Conservation (phyloP, 495 filamentous ascomycete species). For the Friedmanniomyces simplex region DNA sequence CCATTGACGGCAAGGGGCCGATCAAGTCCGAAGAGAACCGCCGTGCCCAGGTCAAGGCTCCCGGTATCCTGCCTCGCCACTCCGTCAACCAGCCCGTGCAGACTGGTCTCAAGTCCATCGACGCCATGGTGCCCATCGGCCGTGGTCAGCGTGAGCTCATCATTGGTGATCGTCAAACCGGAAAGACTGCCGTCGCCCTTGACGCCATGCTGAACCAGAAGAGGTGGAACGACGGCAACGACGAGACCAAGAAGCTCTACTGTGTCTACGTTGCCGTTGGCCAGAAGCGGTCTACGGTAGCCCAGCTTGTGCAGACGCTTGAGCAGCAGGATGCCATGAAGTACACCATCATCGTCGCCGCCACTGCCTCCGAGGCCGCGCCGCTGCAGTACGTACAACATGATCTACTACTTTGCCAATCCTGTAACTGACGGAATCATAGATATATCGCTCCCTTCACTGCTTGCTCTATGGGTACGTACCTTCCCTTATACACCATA, state of each 20-base stretch:
- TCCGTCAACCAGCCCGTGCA: slow-evolving; percentile 98
- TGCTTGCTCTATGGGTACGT: slow-evolving; percentile 50
- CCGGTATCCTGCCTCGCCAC: slow-evolving; percentile 89
- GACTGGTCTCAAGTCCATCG: slow-evolving; percentile 98
- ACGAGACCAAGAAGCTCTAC: slow-evolving; percentile 98
- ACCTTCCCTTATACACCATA: neutral
- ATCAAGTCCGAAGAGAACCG: slow-evolving; percentile 82
- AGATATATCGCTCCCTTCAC: slow-evolving; percentile 59
- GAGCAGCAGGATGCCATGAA: slow-evolving; percentile 99
- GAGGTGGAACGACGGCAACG: slow-evolving; percentile 82
- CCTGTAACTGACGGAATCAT: neutral
- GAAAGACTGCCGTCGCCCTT: slow-evolving; percentile 98
- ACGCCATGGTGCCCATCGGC: slow-evolving; percentile 99
- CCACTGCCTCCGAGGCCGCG: slow-evolving; percentile 94
- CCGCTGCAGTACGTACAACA: slow-evolving; percentile 80
- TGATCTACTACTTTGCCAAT: neutral
- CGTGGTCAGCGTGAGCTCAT: slow-evolving; percentile 99
- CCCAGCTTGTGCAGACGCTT: slow-evolving; percentile 97
- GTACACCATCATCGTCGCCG: slow-evolving; percentile 90
- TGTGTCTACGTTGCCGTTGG: slow-evolving; percentile 98
- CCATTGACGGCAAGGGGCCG: slow-evolving; percentile 98
- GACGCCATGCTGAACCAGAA: slow-evolving; percentile 99
- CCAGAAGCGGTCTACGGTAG: slow-evolving; percentile 98
- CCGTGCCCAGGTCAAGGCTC: slow-evolving; percentile 97
- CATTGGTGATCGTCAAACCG: slow-evolving; percentile 99